Evolutionary conservation across 306 rosid genomes (phyloP).

Genomic region (Heteromeles arbutifolia): DNA sequence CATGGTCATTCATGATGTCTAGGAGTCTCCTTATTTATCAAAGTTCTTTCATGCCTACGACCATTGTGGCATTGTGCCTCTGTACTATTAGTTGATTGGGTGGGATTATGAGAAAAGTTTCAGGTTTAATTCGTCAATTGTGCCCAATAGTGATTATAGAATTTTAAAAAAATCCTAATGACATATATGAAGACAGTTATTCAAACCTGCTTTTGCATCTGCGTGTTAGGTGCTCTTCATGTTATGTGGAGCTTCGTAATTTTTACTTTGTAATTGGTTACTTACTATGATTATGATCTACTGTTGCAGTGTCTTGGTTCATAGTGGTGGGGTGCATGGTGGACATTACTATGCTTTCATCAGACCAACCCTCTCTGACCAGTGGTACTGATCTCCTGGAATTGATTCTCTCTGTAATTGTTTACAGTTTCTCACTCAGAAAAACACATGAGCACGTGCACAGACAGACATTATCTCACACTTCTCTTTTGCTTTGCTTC

Average conservation of each 20-base stretch:
- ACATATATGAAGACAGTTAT: not conserved
- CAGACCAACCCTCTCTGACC: slow-evolving; percentile 81
- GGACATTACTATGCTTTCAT: slow-evolving; percentile 94
- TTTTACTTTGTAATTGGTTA: not conserved
- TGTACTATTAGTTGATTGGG: not conserved
- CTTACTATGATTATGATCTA: slow-evolving; percentile 5
- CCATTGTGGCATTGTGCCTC: not conserved
- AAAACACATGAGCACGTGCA: not conserved
- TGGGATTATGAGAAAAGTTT: not conserved
- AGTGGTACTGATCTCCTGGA: slow-evolving; percentile 50
- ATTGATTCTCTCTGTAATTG: not conserved
- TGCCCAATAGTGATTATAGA: not conserved
- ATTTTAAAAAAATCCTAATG: not conserved
- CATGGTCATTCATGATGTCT: not conserved
- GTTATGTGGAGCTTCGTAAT: not conserved
- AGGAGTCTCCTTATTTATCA: not conserved
- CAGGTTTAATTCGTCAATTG: not conserved
- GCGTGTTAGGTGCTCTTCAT: not conserved
- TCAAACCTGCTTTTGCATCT: not conserved
- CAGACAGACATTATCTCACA: not conserved
- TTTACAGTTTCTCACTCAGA: not conserved
- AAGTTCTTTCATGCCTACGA: not conserved
- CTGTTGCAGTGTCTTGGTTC: slow-evolving; percentile 84
- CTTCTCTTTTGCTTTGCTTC: not conserved
- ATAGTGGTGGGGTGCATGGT: slow-evolving; percentile 94